Base-by-base conservation (phyloP, 306 rosid genomes). In the Malus orientalis region DNA sequence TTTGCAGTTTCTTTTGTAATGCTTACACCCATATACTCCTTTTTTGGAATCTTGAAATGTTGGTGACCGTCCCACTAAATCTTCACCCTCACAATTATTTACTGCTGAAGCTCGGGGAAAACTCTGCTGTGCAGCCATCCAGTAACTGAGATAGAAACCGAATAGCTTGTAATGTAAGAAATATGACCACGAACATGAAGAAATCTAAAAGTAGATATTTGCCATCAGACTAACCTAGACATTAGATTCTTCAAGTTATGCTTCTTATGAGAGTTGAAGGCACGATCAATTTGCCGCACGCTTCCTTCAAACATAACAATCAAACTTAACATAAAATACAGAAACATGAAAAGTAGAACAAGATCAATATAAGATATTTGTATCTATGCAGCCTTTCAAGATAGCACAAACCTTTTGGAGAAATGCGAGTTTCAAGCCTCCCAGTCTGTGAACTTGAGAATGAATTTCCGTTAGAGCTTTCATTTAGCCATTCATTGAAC, bases 1-100 rank as follows among this genome's bases (percentile, higher is more conserved):
- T 78, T 95, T 95, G 91, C 97, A 95, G 86, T 90, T 95, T 83
- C 97, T 89, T 83, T 89, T 90, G 85, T 92, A 95, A 76, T 95
- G 98, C 81, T 90, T 91, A 78, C 98, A 95, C 20, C 98, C 98
- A 55, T 92, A 92, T 53, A 86, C 81, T 49, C 74, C 80, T 76
- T 84, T 88, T 80, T 89, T 89, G 0, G 81, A 71, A 82, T 93
- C 94, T 69, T 80, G 84, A 83, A 86, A 92, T 78, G 93, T 85
- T 58, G 93, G 90, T 5, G 81, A 71, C 32, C 75, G 70, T 74
- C 90, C 97, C 61, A 71, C 86, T 78, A 80, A 80, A 58, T 88
- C 84, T 83, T 84, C 87, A 61, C 80, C 80, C 36, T 80, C 81
- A 38, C 86, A 81, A 54, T 81, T 80, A 44, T 89, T 89, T 58